Evolutionary conservation across 164 flowering plant genomes (phyloP).

Genomic region (Euptelea pleiosperma): DNA sequence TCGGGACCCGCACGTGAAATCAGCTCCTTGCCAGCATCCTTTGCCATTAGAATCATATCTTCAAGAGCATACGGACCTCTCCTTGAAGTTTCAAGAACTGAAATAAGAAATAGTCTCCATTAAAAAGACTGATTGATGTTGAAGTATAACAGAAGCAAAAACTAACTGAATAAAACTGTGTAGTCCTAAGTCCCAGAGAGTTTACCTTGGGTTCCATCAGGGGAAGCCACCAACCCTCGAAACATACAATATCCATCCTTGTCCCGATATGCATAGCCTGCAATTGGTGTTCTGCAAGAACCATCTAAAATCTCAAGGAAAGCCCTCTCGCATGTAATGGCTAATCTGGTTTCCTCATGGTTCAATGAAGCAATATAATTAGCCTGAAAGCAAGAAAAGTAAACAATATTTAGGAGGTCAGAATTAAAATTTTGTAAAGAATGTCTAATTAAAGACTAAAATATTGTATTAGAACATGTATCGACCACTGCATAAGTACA

Average conservation of each 20-base stretch:
- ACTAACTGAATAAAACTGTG: too few relatives aligned
- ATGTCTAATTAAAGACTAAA: not conserved
- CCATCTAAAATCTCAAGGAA: slow-evolving; percentile 87
- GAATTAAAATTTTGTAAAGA: not conserved
- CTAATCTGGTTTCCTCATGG: slow-evolving; percentile 93
- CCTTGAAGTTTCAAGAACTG: slow-evolving; percentile 93
- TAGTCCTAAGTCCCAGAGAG: not conserved
- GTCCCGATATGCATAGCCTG: slow-evolving; percentile 77
- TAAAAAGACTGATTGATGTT: too few relatives aligned
- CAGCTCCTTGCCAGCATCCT: slow-evolving; percentile 93
- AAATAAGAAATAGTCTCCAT: slow-evolving; percentile 17
- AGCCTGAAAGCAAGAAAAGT: slow-evolving; percentile 39
- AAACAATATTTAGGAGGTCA: too few relatives aligned
- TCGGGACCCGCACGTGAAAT: slow-evolving; percentile 75
- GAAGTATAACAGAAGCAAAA: too few relatives aligned
- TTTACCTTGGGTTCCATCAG: slow-evolving; percentile 86
- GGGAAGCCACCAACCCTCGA: slow-evolving; percentile 92
- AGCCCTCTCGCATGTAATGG: slow-evolving; percentile 91
- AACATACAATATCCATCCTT: slow-evolving; percentile 75
- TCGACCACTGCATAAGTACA: not conserved
- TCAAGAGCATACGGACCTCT: slow-evolving; percentile 61
- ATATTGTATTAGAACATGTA: not conserved
- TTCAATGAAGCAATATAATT: slow-evolving; percentile 73
- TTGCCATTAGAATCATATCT: slow-evolving; percentile 87
- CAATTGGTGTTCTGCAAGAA: slow-evolving; percentile 97